These are phyloP conservation scores for Fagus sylvatica DNA, from an alignment of 306 rosid species.

Conservation along the genomic window DNA sequence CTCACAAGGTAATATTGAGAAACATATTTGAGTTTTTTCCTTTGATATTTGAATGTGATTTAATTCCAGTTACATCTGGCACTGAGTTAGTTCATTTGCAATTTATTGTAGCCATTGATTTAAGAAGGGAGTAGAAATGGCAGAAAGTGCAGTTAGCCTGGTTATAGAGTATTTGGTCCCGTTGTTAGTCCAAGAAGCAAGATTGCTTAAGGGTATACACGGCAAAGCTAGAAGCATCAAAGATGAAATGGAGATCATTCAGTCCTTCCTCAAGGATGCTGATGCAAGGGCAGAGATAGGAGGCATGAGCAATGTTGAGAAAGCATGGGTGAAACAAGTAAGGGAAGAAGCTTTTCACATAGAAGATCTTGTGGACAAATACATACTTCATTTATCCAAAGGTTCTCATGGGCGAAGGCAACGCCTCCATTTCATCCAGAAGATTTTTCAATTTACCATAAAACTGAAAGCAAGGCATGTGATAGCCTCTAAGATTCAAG, in stretches of 20 bases:
- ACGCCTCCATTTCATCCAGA: too few species aligned
- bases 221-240: neutral
- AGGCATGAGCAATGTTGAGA: neutral
- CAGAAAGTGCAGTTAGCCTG: neutral
- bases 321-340: neutral
- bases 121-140: neutral
- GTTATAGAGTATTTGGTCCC: neutral
- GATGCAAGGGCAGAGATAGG: neutral
- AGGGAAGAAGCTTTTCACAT: neutral
- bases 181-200: neutral
- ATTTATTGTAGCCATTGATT: too few species aligned
- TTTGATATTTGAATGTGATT: too few species aligned
- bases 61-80: too few species aligned
- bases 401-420: too few species aligned
- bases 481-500: too few species aligned
- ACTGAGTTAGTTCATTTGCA: too few species aligned
- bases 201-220: neutral
- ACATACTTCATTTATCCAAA: neutral
- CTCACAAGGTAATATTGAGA: too few species aligned
- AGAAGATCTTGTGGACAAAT: conserved; percentile 4
- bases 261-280: neutral
- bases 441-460: too few species aligned
- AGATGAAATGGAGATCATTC: neutral
- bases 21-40: too few species aligned
- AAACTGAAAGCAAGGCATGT: too few species aligned